These are phyloP conservation scores for Trebouxiophyceae sp. DNA, from an alignment of 163 green algal genomes.

Conservation along the genomic window DNA sequence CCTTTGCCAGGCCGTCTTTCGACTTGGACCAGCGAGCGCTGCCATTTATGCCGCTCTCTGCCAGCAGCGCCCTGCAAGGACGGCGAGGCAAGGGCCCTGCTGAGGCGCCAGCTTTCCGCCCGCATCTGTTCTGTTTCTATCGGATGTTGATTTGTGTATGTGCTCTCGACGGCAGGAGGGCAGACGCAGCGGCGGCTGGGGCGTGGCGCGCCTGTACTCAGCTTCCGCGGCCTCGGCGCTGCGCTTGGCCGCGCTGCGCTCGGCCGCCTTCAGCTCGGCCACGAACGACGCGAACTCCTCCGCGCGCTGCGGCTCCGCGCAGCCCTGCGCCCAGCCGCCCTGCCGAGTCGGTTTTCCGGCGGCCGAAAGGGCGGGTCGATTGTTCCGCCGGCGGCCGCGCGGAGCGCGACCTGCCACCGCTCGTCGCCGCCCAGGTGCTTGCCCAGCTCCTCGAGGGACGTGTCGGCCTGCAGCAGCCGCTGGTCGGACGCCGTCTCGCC, in stretches of 20 bases:
- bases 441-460: conserved; percentile 16
- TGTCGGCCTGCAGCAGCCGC: conserved; percentile 3
- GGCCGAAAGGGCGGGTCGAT: no score
- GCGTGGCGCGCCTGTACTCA: conserved; percentile 10
- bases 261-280: conserved; percentile 3
- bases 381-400: not conserved
- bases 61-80: conserved; percentile 39
- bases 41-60: conserved; percentile 26
- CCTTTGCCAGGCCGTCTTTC: conserved; percentile 20
- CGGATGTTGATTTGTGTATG: no score
- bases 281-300: conserved; percentile 12
- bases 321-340: conserved; percentile 11
- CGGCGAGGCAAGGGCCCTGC: no score
- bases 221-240: conserved; percentile 7
- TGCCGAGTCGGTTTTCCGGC: no score
- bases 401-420: conserved; percentile 36
- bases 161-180: no score
- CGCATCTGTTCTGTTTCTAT: no score
- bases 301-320: conserved; percentile 6
- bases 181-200: no score
- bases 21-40: conserved; percentile 24
- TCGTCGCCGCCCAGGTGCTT: conserved; percentile 47
- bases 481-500: conserved; percentile 1
- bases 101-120: no score
- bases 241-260: not conserved